These are phyloP conservation scores for Pulveroboletus sp. DNA, from an alignment of 768 basidiomycete species.

Conservation along the genomic window DNA sequence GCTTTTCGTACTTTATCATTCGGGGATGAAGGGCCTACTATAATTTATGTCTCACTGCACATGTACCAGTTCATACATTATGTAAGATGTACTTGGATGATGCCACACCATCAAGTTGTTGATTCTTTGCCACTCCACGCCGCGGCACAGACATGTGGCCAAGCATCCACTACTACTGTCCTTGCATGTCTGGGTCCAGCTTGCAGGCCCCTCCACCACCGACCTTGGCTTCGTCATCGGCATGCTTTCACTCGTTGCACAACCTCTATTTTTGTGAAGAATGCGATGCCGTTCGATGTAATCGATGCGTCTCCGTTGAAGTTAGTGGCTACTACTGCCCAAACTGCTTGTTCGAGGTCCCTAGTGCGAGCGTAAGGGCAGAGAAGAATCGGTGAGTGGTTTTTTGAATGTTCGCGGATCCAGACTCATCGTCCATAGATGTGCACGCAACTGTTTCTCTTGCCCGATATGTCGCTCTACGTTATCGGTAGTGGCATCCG, in stretches of 20 bases:
- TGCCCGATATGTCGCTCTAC: slow-evolving; percentile 93
- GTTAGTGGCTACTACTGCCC: slow-evolving; percentile 98
- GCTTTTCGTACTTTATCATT: not conserved
- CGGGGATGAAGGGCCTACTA: slow-evolving; percentile 2
- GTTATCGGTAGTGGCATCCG: slow-evolving; percentile 85
- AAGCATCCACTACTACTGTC: slow-evolving; percentile 62
- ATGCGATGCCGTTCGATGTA: slow-evolving; percentile 93
- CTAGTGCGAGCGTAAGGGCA: slow-evolving; percentile 94
- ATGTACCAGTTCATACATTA: slow-evolving; percentile 10
- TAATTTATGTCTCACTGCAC: slow-evolving; percentile 22
- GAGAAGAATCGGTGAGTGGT: slow-evolving; percentile 85
- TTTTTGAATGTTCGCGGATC: not conserved
- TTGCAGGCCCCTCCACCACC: slow-evolving; percentile 60
- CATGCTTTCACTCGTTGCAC: slow-evolving; percentile 79
- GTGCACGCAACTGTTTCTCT: slow-evolving; percentile 95
- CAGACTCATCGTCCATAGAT: slow-evolving; percentile 47
- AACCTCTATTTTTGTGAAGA: slow-evolving; percentile 96
- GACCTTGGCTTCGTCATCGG: slow-evolving; percentile 69
- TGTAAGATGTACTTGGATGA: slow-evolving; percentile 12
- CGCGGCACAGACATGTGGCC: slow-evolving; percentile 37
- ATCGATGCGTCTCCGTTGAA: slow-evolving; percentile 88
- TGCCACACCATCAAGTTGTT: not conserved
- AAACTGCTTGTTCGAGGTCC: slow-evolving; percentile 97
- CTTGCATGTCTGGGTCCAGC: slow-evolving; percentile 54
- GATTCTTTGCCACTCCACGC: not conserved